Base-by-base conservation (phyloP, 1,139 yeast species). In the Debaryomyces sp. region DNA sequence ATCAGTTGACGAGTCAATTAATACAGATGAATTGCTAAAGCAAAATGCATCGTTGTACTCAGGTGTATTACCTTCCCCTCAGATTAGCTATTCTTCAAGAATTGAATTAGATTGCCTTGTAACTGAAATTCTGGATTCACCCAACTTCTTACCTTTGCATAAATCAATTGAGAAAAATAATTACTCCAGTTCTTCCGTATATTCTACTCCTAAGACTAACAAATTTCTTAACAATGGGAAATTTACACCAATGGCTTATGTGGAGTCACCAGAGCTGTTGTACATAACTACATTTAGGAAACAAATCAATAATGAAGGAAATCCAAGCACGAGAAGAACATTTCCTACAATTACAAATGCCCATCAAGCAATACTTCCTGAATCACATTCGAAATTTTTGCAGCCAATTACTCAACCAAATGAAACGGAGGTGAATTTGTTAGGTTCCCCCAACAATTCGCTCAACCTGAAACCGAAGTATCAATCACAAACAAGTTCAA, bases 1-100 rank as follows among this genome's bases (percentile, higher is more conserved):
- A 1, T 34, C 34, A 24, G 21, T 33, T 23, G 42, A 42, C 9
- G 46, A 40, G 26, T 64, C 73, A 1, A 54, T 68, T 34, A 57
- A 68, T 50, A 70, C 73, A 4, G 71, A 66, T 17, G 68, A 66
- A 48, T 56, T 70, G 30, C 62, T 69, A 60, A 66, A 66, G 44
- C 69, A 67, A 29, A 67, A 68, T 48, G 67, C 66, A 5, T 68
- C 74, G 1, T 54, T 70, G 10, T 60, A 62, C 37, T 69, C 76
- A 0, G 76, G 65, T 9, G 50, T 68, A 7, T 58, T 72, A 13
- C 77, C 77, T 1, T 72, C 77, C 1, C 77, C 77, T 2, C 77
- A 72, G 53, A 68, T 72, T 17, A 70, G 76, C 48, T 66, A 67
- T 41, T 35, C 27, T 10, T 32, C 46, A 13, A 23, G 26, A 21